Percentiles rank a stretch among this genome's conserved stretches.
Conservation (phyloP, 164 flowering plant species). For the Euptelea pleiosperma region DNA sequence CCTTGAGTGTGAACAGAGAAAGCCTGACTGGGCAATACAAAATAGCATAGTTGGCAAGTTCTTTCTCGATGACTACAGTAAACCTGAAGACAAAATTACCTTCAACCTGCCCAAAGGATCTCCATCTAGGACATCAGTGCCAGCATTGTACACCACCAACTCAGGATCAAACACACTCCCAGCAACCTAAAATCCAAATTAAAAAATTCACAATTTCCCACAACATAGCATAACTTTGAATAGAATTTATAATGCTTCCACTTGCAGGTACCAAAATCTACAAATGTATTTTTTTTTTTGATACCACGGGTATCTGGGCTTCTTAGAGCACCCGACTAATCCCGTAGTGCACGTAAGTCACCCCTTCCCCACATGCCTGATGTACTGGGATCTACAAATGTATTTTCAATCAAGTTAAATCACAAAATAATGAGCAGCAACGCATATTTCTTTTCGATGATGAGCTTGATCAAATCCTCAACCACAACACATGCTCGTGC, state of each 20-base stretch:
- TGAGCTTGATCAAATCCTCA: no score
- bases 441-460: no score
- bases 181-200: slow-evolving; percentile 49
- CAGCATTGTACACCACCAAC: slow-evolving; percentile 86
- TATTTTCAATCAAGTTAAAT: no score
- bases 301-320: no score
- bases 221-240: not conserved
- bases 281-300: not conserved
- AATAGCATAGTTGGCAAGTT: not conserved
- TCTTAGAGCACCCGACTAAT: no score
- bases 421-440: no score
- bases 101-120: slow-evolving; percentile 81
- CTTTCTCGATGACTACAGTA: no score
- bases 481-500: no score
- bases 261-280: not conserved
- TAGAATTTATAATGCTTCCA: not conserved
- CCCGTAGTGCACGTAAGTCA: no score
- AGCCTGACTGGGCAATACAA: not conserved
- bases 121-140: slow-evolving; percentile 91
- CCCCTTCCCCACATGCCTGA: no score
- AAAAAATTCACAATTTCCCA: not conserved
- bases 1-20: no score
- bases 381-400: no score
- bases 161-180: slow-evolving; percentile 60
- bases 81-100: slow-evolving; percentile 60